These are phyloP conservation scores for Yarrowia sp. DNA, from an alignment of 805 yeast species.

Conservation along the genomic window DNA sequence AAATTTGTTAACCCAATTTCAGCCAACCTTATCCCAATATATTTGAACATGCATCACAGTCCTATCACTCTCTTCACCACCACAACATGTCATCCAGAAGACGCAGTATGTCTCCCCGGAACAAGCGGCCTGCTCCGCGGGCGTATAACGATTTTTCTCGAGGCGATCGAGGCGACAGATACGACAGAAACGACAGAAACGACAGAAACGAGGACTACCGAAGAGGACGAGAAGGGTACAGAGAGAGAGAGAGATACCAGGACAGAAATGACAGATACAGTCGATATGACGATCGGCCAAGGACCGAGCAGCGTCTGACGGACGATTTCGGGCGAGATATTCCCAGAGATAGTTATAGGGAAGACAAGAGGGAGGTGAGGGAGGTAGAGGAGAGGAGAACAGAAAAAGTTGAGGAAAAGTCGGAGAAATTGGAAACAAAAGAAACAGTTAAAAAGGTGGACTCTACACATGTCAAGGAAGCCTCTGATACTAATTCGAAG, in stretches of 20 bases:
- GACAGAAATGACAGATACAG: not conserved
- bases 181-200: conserved; percentile 8
- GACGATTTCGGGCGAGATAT: conserved; percentile 32
- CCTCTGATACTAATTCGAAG: no score
- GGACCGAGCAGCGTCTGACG: not conserved
- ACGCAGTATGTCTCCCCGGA: conserved; percentile 15
- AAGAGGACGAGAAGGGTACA: conserved; percentile 6
- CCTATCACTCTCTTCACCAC: not conserved
- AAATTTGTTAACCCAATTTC: no score
- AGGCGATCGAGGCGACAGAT: conserved; percentile 3
- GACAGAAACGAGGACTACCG: conserved; percentile 1
- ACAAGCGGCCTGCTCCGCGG: conserved; percentile 27
- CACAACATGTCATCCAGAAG: conserved; percentile 7
- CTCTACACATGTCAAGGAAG: no score
- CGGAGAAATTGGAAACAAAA: not conserved
- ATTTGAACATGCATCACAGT: not conserved
- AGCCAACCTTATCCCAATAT: no score
- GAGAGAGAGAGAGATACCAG: not conserved
- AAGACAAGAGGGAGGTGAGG: no score
- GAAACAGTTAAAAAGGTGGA: not conserved
- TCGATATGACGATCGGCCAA: not conserved
- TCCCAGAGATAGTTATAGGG: not conserved
- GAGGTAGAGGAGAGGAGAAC: no score
- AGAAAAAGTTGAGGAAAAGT: not conserved
- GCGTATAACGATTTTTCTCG: not conserved